Percentiles rank a stretch among this genome's conserved stretches.
phyloP scores from a whole-genome alignment of 2,329 filamentous ascomycete genomes.

The Eurotiales sp. region DNA sequence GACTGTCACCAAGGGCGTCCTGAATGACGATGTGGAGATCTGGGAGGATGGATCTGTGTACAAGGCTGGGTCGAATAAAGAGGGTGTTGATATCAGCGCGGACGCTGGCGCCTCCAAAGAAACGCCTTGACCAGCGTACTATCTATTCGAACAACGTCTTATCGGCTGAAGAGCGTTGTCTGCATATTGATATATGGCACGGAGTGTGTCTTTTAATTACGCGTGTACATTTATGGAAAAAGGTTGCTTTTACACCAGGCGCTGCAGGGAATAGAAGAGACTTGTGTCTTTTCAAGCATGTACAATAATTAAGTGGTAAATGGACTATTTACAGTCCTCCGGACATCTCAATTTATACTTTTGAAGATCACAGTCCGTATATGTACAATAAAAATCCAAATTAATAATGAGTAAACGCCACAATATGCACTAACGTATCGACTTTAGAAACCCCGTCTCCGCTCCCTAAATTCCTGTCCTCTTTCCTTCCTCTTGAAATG shows the following conservation, averaged over 20 bases:
- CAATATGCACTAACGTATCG: constrained; percentile 7
- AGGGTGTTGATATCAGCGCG: constrained; percentile 16
- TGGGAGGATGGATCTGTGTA: constrained; percentile 69
- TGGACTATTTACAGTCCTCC: constrained; percentile 16
- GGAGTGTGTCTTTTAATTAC: neutral
- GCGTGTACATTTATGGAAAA: neutral
- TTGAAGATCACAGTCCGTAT: neutral
- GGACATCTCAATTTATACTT: constrained; percentile 10
- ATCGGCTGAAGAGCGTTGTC: neutral
- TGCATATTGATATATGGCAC: neutral
- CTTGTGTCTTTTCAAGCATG: neutral
- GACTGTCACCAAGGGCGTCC: constrained; percentile 72
- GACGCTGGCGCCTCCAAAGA: neutral
- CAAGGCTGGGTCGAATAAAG: constrained; percentile 18
- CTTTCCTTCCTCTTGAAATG: constrained; percentile 77
- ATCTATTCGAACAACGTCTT: neutral
- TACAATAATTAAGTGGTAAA: no score
- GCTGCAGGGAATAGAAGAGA: neutral
- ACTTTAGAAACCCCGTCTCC: constrained; percentile 66
- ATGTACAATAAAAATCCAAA: neutral
- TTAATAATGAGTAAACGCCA: neutral
- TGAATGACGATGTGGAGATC: constrained; percentile 86
- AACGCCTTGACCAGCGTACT: neutral
- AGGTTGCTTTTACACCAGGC: neutral
- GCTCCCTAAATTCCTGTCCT: constrained; percentile 66